Percentiles rank a stretch among this genome's conserved stretches.
Conservation (phyloP, 495 filamentous ascomycete species). For the Annulohypoxylon stygium region DNA sequence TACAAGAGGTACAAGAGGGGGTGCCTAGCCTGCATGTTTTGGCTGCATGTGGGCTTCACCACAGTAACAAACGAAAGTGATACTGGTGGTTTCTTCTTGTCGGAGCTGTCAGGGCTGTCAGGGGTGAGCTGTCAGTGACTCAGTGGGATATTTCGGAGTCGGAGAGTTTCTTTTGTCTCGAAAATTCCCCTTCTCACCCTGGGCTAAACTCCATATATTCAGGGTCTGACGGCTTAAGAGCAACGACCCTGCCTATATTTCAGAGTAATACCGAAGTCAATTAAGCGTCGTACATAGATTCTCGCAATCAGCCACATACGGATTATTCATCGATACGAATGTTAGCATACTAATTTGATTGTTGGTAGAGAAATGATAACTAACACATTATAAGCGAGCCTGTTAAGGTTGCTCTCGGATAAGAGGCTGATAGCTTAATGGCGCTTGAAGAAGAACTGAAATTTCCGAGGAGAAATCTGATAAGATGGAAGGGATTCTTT, state of each 20-base stretch:
- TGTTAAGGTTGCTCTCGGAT: not conserved
- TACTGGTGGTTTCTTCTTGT: conserved; percentile 10
- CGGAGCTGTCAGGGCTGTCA: conserved; percentile 13
- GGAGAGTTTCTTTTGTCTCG: conserved; percentile 36
- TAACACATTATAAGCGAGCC: not conserved
- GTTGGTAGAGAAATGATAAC: not conserved
- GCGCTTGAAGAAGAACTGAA: not conserved
- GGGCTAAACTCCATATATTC: conserved; percentile 11
- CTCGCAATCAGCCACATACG: conserved; percentile 6
- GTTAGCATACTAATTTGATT: not conserved
- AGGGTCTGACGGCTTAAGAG: conserved; percentile 22
- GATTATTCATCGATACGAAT: not conserved
- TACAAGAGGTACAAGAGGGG: conserved; percentile 1
- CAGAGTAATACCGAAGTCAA: conserved; percentile 26
- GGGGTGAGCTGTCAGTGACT: conserved; percentile 30
- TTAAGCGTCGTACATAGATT: conserved; percentile 30
- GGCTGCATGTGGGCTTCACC: conserved; percentile 13
- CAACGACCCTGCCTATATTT: conserved; percentile 27
- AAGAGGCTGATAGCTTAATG: not conserved
- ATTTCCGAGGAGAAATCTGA: conserved; percentile 9
- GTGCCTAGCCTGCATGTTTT: conserved; percentile 10
- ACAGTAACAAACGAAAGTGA: conserved; percentile 24
- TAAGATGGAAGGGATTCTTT: not conserved
- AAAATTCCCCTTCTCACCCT: conserved; percentile 41
- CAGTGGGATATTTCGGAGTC: conserved; percentile 26